Evolutionary conservation across 306 rosid genomes (phyloP).

Genomic region (Ochetophila trinervis): DNA sequence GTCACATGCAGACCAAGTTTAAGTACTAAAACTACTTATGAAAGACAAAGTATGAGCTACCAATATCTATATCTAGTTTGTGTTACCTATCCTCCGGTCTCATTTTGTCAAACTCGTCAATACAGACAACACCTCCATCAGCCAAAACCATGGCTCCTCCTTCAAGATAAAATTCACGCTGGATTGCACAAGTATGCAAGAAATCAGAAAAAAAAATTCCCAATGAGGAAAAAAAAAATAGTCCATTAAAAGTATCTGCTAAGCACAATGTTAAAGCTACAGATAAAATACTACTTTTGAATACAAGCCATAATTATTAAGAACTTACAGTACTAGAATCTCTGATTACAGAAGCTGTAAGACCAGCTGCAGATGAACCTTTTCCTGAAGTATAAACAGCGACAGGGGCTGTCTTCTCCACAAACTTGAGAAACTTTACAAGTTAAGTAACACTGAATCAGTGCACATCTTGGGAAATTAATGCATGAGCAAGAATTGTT

Average conservation of each 20-base stretch:
- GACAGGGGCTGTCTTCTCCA: constrained; percentile 91
- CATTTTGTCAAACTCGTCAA: constrained; percentile 99
- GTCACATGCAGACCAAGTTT: constrained; percentile 13
- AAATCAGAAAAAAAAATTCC: constrained; percentile 24
- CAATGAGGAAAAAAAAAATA: constrained; percentile 9
- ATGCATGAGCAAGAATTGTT: constrained; percentile 13
- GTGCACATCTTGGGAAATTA: constrained; percentile 10
- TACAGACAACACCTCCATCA: constrained; percentile 98
- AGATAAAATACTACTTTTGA: constrained; percentile 3
- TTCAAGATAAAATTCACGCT: constrained; percentile 99
- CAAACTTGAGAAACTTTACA: constrained; percentile 90
- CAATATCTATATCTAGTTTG: constrained; percentile 19
- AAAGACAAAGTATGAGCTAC: background rate
- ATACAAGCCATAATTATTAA: constrained; percentile 24
- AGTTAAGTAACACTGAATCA: constrained; percentile 26
- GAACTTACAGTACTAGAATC: constrained; percentile 80
- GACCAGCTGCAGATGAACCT: constrained; percentile 99
- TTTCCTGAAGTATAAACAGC: constrained; percentile 99
- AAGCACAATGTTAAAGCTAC: constrained; percentile 13
- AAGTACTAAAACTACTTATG: constrained; percentile 12
- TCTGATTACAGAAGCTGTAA: constrained; percentile 91
- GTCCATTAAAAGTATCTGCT: background rate
- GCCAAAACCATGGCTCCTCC: constrained; percentile 99
- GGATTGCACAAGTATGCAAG: constrained; percentile 25
- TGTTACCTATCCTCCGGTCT: constrained; percentile 95